Conservation (phyloP, 805 yeast species). For the Candida caryicola region DNA sequence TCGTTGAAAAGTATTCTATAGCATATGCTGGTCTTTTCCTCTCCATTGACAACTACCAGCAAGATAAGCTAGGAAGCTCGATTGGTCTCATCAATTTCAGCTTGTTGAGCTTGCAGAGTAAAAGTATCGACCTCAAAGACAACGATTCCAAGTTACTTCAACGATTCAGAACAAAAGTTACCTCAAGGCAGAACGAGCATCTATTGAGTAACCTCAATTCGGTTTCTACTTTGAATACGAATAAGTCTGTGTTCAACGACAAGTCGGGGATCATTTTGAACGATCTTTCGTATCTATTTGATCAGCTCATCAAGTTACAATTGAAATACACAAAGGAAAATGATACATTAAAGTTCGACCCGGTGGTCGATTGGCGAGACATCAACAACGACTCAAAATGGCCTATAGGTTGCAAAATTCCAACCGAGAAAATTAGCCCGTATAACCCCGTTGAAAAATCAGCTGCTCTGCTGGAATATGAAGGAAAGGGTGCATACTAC, state of each 20-base stretch:
- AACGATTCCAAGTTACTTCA: conserved; percentile 13
- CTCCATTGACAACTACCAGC: conserved; percentile 45
- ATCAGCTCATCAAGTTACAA: conserved; percentile 37
- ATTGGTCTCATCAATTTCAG: conserved; percentile 43
- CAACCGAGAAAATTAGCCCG: conserved; percentile 24
- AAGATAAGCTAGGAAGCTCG: conserved; percentile 44
- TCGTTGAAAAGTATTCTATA: conserved; percentile 33
- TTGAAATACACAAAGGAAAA: conserved; percentile 45
- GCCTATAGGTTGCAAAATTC: conserved; percentile 41
- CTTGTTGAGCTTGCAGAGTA: conserved; percentile 36
- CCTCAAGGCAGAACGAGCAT: conserved; percentile 30
- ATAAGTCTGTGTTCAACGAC: conserved; percentile 33
- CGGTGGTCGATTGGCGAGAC: conserved; percentile 34
- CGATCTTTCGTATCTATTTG: conserved; percentile 40
- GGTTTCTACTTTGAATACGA: conserved; percentile 31
- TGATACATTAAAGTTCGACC: conserved; percentile 34
- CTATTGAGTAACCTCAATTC: conserved; percentile 32
- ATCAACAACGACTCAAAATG: conserved; percentile 38
- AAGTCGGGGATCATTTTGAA: conserved; percentile 33
- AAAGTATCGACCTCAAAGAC: conserved; percentile 14
- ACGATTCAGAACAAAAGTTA: conserved; percentile 24
- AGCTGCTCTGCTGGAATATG: conserved; percentile 1
- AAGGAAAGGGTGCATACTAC: conserved; percentile 10
- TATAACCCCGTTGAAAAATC: conserved; percentile 21
- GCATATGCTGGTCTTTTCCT: conserved; percentile 47